phyloP scores from a whole-genome alignment of 352 stramenopile species.

The Globisporangium lucens region DNA sequence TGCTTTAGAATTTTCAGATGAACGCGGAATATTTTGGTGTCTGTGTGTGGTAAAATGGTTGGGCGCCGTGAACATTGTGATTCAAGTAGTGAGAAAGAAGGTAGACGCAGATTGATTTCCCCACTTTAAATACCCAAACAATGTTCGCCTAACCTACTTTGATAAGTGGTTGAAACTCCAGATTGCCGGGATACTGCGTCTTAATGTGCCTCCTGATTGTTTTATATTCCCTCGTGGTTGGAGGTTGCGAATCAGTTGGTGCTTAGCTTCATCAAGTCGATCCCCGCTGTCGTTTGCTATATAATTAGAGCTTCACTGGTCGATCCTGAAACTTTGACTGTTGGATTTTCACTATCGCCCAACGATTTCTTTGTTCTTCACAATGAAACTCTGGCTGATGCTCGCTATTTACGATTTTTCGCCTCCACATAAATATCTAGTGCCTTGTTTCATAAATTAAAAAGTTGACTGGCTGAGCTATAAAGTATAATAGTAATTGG shows the following conservation, averaged over 20 bases:
- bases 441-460: background rate
- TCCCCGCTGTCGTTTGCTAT: no score
- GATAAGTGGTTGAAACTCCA: background rate
- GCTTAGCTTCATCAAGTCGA: no score
- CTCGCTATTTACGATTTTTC: background rate
- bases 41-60: background rate
- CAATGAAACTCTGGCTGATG: background rate
- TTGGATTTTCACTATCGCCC: no score
- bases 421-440: background rate
- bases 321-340: no score
- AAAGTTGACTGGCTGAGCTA: background rate
- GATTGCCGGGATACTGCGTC: no score
- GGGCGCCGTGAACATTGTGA: background rate
- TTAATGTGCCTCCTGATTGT: no score
- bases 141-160: background rate
- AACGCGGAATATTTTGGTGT: background rate
- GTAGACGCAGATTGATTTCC: background rate
- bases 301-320: no score
- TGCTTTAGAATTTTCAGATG: slow-evolving; percentile 18
- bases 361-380: background rate
- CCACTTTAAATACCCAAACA: background rate
- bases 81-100: background rate
- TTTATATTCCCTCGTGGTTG: no score
- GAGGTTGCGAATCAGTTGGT: no score
- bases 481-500: no score